phyloP scores from a whole-genome alignment of 805 yeast species.

The Hanseniaspora clermontiae region DNA sequence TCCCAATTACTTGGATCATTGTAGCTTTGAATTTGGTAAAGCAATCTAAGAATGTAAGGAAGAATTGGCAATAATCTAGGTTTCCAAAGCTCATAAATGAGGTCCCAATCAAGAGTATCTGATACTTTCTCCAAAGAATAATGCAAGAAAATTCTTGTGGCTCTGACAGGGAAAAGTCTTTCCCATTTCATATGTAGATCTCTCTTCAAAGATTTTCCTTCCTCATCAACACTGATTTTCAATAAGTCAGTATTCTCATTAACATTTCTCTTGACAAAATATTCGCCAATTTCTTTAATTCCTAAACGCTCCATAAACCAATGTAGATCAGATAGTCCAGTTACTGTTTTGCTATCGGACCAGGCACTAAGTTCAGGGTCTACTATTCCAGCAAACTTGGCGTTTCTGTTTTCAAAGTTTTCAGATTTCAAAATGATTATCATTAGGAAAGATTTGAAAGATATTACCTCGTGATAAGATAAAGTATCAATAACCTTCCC shows the following conservation, averaged over 20 bases:
- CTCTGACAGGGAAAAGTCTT: slow-evolving; percentile 85
- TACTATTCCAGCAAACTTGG: slow-evolving; percentile 71
- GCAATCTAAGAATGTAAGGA: slow-evolving; percentile 76
- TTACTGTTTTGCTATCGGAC: slow-evolving; percentile 83
- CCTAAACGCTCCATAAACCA: slow-evolving; percentile 99
- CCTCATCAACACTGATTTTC: slow-evolving; percentile 77
- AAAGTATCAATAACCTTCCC: slow-evolving; percentile 59
- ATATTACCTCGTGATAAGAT: slow-evolving; percentile 82
- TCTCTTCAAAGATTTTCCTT: slow-evolving; percentile 62
- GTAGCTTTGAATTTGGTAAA: slow-evolving; percentile 85
- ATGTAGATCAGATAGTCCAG: slow-evolving; percentile 76
- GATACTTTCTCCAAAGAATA: slow-evolving; percentile 85
- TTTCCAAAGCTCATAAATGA: slow-evolving; percentile 67
- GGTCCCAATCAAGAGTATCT: slow-evolving; percentile 59
- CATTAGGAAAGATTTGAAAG: slow-evolving; percentile 79
- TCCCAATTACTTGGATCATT: slow-evolving; percentile 90
- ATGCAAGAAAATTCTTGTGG: slow-evolving; percentile 87
- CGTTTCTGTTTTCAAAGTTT: slow-evolving; percentile 50
- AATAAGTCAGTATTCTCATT: slow-evolving; percentile 63
- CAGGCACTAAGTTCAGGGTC: slow-evolving; percentile 88
- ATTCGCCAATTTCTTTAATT: slow-evolving; percentile 82
- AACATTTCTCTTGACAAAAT: slow-evolving; percentile 72
- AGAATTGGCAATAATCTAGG: slow-evolving; percentile 85
- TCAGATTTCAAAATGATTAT: slow-evolving; percentile 85
- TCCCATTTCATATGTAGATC: slow-evolving; percentile 86